These are phyloP conservation scores for Plasmodium vivax DNA, from an alignment of 169 alveolate species.

Conservation along the genomic window DNA sequence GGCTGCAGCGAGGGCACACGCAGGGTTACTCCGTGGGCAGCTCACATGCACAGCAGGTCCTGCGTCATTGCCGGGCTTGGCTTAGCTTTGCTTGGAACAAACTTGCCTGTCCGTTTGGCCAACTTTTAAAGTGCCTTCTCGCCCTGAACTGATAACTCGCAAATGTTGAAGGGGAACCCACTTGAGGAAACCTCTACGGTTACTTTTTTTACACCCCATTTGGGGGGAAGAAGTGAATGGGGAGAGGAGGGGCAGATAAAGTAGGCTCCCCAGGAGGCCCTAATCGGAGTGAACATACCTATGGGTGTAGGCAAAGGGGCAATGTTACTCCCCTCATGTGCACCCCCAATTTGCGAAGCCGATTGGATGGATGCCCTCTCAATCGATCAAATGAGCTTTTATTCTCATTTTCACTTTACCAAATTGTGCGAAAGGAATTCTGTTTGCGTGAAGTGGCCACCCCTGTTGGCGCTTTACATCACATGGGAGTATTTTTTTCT, in stretches of 20 bases:
- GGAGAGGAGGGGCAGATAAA: not conserved
- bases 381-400: not conserved
- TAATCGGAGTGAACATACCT: not conserved
- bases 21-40: not conserved
- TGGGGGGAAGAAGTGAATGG: not conserved
- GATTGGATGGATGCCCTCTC: not conserved
- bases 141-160: not conserved
- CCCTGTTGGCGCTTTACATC: not conserved
- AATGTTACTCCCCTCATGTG: not conserved
- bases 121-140: not conserved
- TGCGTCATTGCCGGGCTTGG: not conserved
- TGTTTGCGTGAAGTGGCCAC: not conserved
- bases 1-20: not conserved
- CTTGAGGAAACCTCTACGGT: not conserved
- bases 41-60: not conserved
- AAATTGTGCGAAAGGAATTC: not conserved
- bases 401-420: not conserved
- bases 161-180: not conserved
- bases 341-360: not conserved
- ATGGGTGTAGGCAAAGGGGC: not conserved
- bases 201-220: not conserved
- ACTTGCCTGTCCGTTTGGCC: not conserved
- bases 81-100: not conserved
- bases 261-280: not conserved
- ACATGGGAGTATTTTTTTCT: not conserved